Evolutionary conservation across 2,329 filamentous ascomycete species (phyloP).

Genomic region (Aureobasidium sp.): DNA sequence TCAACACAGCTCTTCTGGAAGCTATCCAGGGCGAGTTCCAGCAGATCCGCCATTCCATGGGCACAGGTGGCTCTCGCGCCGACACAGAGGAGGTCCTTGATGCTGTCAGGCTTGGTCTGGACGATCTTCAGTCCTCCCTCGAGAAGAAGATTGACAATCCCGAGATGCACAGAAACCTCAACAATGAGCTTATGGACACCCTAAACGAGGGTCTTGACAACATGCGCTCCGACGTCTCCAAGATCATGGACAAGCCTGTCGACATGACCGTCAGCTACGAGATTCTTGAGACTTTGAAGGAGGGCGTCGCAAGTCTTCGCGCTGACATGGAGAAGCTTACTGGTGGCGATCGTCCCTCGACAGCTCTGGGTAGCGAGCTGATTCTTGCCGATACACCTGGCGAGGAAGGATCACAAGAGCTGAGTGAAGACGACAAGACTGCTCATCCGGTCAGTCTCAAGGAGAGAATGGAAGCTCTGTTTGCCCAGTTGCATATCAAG

Average conservation of each 20-base stretch:
- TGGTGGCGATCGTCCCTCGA: constrained; percentile 39
- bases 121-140: constrained; percentile 41
- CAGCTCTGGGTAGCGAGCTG: constrained; percentile 45
- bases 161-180: constrained; percentile 46
- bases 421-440: constrained; percentile 18
- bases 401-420: constrained; percentile 31
- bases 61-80: constrained; percentile 32
- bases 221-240: constrained; percentile 65
- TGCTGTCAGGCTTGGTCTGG: constrained; percentile 40
- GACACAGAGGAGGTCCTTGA: constrained; percentile 43
- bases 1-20: constrained; percentile 45
- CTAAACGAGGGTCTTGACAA: constrained; percentile 64
- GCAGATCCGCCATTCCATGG: constrained; percentile 37
- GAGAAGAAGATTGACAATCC: constrained; percentile 47
- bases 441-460: constrained; percentile 37
- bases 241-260: constrained; percentile 66
- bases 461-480: constrained; percentile 75
- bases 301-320: constrained; percentile 67
- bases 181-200: constrained; percentile 52
- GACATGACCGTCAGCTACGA: constrained; percentile 83
- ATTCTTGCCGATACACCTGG: constrained; percentile 47
- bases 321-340: constrained; percentile 72
- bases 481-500: constrained; percentile 75
- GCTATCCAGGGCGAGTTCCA: constrained; percentile 44
- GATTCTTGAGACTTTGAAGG: constrained; percentile 77